phyloP scores from a whole-genome alignment of 306 rosid genomes.

The Cucumis melo region DNA sequence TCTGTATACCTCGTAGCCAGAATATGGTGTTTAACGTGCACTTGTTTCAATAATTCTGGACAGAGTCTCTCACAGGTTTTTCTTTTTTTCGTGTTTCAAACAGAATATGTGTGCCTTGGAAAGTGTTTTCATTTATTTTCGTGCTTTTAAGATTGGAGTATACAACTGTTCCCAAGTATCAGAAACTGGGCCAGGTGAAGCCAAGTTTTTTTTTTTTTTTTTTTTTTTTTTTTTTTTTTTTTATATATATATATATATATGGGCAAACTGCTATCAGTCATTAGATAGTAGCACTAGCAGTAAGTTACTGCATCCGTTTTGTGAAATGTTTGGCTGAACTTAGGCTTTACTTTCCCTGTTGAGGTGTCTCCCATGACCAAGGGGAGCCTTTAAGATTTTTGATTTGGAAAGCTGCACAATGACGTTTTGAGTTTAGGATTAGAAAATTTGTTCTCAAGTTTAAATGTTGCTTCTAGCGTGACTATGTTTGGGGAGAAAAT shows the following conservation, averaged over 20 bases:
- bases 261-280: neutral
- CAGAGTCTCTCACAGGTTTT: neutral
- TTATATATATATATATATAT: too few relatives aligned
- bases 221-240: neutral
- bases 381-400: neutral
- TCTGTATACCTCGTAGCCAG: too few relatives aligned
- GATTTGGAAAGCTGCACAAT: neutral
- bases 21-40: neutral
- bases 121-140: neutral
- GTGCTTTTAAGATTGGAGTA: neutral
- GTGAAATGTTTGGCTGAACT: neutral
- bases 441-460: neutral
- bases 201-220: neutral
- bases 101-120: neutral
- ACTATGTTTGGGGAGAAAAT: neutral
- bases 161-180: neutral
- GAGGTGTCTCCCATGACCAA: neutral
- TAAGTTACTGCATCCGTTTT: neutral
- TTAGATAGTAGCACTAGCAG: neutral
- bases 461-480: neutral
- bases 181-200: neutral
- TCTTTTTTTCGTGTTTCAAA: neutral
- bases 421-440: neutral
- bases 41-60: neutral
- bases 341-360: neutral